Conservation (phyloP, 768 basidiomycete species). For the Lactarius vividus region DNA sequence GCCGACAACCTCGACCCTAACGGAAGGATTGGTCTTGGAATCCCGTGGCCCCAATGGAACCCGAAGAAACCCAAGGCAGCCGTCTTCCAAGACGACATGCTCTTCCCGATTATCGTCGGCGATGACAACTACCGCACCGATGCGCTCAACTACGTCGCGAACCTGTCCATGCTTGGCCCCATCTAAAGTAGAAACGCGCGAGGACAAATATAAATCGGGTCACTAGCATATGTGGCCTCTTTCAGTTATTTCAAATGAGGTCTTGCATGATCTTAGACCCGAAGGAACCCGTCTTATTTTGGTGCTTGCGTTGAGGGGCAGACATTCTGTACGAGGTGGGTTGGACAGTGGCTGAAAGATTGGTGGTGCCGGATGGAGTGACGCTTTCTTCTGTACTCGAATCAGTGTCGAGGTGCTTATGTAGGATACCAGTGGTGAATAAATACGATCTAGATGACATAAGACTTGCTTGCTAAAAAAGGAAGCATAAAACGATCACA, state of each 20-base stretch:
- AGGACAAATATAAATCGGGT: background rate
- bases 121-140: conserved; percentile 21
- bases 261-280: background rate
- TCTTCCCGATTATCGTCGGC: conserved; percentile 12
- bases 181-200: conserved; percentile 11
- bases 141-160: too few species aligned
- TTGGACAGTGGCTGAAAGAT: too few species aligned
- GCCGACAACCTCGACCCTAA: conserved; percentile 26
- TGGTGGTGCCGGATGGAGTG: too few species aligned
- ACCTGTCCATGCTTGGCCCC: conserved; percentile 22
- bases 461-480: too few species aligned
- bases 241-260: background rate
- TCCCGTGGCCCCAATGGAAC: conserved; percentile 26
- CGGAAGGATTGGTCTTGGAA: conserved; percentile 5
- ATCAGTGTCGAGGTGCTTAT: too few species aligned
- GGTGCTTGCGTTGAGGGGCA: too few species aligned
- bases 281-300: background rate
- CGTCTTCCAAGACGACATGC: conserved; percentile 11
- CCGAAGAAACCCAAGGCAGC: conserved; percentile 14
- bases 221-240: background rate
- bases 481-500: too few species aligned
- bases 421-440: too few species aligned
- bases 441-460: too few species aligned
- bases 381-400: too few species aligned
- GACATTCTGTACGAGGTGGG: too few species aligned